Base-by-base conservation (phyloP, 768 basidiomycete genomes). In the Lyophyllum atratum region DNA sequence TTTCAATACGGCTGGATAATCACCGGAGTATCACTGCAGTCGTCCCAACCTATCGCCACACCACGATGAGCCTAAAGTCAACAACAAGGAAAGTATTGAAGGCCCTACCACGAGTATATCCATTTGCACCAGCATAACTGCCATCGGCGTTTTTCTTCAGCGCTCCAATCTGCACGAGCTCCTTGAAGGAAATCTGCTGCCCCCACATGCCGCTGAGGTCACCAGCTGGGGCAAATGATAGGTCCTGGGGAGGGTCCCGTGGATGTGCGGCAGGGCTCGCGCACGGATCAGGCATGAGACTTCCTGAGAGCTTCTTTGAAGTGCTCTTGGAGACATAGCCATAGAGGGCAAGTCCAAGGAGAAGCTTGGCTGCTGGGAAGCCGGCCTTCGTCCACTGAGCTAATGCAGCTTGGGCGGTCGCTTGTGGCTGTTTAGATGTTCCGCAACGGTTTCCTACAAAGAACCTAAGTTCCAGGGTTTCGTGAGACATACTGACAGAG, bases 331-430 rank as follows among this genome's bases (percentile, higher is more conserved):
- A 85, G 49, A 87, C 81, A 65, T 88, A 89, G 10, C 89, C 87
- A 65, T 85, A 89, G 15, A 86, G 75, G 21, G 89, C 83, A 12
- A 90, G 75, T 29, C 89, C 89, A 34, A 92, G 80, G 25, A 89
- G 73, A 54, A 91, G 80, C 75, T 91, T 81, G 28, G 74, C 77
- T 0, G 83, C 81, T 11, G 89, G 86, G 75, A 89, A 83, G 24
- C 85, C 84, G 21, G 89, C 89, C 4, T 68, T 68, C 3, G 81
- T 83, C 89, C 89, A 92, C 60, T 84, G 79, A 19, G 71, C 59
- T 48, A 88, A 75, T 3, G 88, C 85, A 3, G 85, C 83, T 55
- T 82, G 71, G 4, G 87, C 89, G 65, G 80, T 87, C 25, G 85
- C 85, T 49, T 80, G 72, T 0, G 88, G 87, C 58, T 85, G 84